Conservation (phyloP, 257 asterid genomes). For the Gynochthodes officinalis region DNA sequence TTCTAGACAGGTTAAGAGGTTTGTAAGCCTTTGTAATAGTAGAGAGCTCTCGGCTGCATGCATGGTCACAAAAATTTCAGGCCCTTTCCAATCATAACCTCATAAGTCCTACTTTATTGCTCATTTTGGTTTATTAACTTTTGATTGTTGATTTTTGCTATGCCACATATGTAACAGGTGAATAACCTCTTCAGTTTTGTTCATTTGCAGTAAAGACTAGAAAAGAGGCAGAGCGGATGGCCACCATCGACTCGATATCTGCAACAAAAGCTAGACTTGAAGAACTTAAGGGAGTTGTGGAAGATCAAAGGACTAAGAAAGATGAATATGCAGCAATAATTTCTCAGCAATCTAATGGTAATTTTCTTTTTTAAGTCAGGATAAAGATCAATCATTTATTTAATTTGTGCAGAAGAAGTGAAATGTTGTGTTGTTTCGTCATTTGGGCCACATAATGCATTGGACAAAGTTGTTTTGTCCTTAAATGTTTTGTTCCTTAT, state of each 20-base stretch:
- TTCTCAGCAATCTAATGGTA: conserved; percentile 81
- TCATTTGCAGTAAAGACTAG: conserved; percentile 22
- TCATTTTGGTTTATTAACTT: not conserved
- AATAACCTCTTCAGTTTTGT: not conserved
- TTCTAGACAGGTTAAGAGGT: not conserved
- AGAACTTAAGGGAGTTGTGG: conserved; percentile 54
- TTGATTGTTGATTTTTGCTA: not conserved
- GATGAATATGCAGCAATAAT: conserved; percentile 72
- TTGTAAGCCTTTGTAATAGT: not conserved
- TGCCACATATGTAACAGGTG: not conserved
- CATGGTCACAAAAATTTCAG: not conserved
- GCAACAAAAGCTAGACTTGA: conserved; percentile 51
- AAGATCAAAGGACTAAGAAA: conserved; percentile 63
- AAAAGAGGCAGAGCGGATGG: conserved; percentile 68
- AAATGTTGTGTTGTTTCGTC: not conserved
- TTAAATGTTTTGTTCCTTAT: not conserved
- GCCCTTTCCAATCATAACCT: not conserved
- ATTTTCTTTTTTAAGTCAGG: conserved; percentile 15
- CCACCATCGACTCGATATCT: conserved; percentile 55
- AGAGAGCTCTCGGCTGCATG: not conserved
- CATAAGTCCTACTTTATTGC: not conserved
- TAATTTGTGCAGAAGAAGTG: conserved; percentile 9
- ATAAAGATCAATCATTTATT: conserved; percentile 11
- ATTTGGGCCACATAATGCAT: not conserved
- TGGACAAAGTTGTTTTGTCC: not conserved